Conservation (phyloP, 208 protist species). For the Porcisia deanei region DNA sequence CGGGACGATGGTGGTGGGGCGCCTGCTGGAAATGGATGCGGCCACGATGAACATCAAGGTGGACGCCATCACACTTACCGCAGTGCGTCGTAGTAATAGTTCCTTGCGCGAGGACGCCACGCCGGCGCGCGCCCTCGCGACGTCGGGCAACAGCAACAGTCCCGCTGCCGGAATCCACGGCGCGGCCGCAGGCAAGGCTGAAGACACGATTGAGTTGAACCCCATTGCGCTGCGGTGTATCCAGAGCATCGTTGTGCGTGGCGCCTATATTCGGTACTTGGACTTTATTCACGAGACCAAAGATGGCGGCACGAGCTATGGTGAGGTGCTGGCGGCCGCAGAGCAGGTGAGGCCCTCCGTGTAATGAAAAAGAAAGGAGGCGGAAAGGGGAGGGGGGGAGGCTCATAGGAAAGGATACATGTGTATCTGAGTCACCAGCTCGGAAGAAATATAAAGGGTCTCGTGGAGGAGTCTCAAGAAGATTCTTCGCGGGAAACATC, state of each 20-base stretch:
- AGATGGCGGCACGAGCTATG: slow-evolving; percentile 42
- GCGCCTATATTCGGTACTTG: slow-evolving; percentile 58
- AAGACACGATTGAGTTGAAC: slow-evolving; percentile 33
- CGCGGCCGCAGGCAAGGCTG: background rate
- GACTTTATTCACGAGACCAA: slow-evolving; percentile 67
- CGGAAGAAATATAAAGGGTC: no score
- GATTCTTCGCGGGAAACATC: no score
- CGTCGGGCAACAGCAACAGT: slow-evolving; percentile 9
- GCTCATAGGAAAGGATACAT: background rate
- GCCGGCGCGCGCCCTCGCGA: background rate
- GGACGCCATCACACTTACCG: slow-evolving; percentile 62
- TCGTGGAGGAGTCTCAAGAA: no score
- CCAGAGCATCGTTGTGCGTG: slow-evolving; percentile 66
- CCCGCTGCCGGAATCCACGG: background rate
- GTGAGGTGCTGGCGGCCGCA: slow-evolving; percentile 42
- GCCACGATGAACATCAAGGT: slow-evolving; percentile 80
- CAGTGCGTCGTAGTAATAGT: slow-evolving; percentile 35
- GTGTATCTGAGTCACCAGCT: background rate
- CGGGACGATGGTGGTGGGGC: slow-evolving; percentile 59
- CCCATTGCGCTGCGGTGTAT: slow-evolving; percentile 61
- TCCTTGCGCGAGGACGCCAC: background rate
- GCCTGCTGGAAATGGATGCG: slow-evolving; percentile 67
- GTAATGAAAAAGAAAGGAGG: background rate
- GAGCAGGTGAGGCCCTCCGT: slow-evolving; percentile 29
- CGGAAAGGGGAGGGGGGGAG: no score